These are phyloP conservation scores for Alternaria solani DNA, from an alignment of 2,329 filamentous ascomycete genomes.

Conservation along the genomic window DNA sequence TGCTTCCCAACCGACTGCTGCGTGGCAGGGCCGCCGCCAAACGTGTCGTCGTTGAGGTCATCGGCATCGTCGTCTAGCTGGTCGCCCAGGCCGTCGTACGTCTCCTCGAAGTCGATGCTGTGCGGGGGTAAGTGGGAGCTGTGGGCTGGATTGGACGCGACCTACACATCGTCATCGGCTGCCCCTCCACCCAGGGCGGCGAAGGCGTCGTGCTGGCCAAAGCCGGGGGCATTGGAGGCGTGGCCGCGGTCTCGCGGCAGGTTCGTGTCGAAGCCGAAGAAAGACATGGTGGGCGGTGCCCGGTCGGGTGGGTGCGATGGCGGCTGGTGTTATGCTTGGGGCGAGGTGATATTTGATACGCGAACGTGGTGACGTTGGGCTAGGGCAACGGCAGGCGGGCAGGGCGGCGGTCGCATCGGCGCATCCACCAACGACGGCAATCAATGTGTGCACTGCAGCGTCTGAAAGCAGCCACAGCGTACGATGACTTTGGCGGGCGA, in stretches of 20 bases:
- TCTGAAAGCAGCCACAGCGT: background rate
- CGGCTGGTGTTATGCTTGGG: constrained; percentile 6
- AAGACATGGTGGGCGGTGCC: constrained; percentile 71
- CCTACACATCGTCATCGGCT: constrained; percentile 68
- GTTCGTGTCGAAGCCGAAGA: constrained; percentile 85
- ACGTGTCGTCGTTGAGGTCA: constrained; percentile 96
- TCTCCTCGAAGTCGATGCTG: constrained; percentile 91
- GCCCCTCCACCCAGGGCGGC: constrained; percentile 73
- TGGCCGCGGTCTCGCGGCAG: constrained; percentile 70
- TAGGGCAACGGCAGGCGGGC: constrained; percentile 1
- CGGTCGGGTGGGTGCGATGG: constrained; percentile 11
- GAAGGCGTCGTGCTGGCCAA: constrained; percentile 90
- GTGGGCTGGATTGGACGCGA: constrained; percentile 14
- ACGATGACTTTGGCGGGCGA: background rate
- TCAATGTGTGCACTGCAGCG: background rate
- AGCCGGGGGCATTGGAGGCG: constrained; percentile 75
- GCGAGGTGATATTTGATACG: constrained; percentile 12
- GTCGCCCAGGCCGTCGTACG: constrained; percentile 93
- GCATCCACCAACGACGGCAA: background rate
- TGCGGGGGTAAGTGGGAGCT: constrained; percentile 58
- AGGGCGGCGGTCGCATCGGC: constrained; percentile 11
- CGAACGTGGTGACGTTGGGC: constrained; percentile 31
- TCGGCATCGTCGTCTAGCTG: constrained; percentile 91
- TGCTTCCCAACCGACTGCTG: constrained; percentile 78
- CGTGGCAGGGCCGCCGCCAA: constrained; percentile 63